Evolutionary conservation across 2,329 filamentous ascomycete genomes (phyloP), one percentile per base, ranked within the genome.

Genomic region (Fusarium poae): DNA sequence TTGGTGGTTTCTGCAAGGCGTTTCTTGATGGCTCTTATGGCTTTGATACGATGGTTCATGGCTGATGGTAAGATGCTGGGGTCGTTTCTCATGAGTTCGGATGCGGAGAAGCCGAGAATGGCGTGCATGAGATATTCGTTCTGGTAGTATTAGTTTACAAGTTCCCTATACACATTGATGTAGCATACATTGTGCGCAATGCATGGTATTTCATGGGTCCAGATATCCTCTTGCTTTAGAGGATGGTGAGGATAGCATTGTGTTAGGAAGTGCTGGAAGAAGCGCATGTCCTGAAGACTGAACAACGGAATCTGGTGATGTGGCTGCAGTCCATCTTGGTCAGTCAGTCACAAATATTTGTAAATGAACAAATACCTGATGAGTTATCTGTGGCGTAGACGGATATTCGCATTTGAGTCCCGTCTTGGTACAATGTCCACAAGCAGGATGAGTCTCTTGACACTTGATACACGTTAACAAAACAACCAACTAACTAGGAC

Each of bases 71-170:
- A 77, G 20, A 91, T 83, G 62, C 82, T 82, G 3, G 82, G 75
- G 60, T 86, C 86, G 1, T 80, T 77, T 6, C 79, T 78, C 70
- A 85, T 83, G 6, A 92, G 82, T 67, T 92, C 88, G 1, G 89
- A 91, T 32, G 90, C 91, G 2, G 90, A 84, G 62, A 91, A 84
- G 15, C 89, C 89, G 1, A 91, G 83, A 51, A 92, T 89, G 6
- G 89, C 88, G 75, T 92, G 90, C 86, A 92, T 91, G 12, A 91
- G 82, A 62, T 88, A 91, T 57, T 90, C 87, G 68, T 90, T 84
- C 84, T 89, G 59, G 23, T 55, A 9, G 32, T 30, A 39, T 74
- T 52, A 67, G 68, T 48, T 23, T 42, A 20, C 9, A 34, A 21
- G 10, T 16, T 15, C 6, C 1, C 23, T 16, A 9, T 23, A 7